Percentiles rank a stretch among this genome's conserved stretches.
phyloP scores from a whole-genome alignment of 352 stramenopile species.

The Pythium myriotylum region DNA sequence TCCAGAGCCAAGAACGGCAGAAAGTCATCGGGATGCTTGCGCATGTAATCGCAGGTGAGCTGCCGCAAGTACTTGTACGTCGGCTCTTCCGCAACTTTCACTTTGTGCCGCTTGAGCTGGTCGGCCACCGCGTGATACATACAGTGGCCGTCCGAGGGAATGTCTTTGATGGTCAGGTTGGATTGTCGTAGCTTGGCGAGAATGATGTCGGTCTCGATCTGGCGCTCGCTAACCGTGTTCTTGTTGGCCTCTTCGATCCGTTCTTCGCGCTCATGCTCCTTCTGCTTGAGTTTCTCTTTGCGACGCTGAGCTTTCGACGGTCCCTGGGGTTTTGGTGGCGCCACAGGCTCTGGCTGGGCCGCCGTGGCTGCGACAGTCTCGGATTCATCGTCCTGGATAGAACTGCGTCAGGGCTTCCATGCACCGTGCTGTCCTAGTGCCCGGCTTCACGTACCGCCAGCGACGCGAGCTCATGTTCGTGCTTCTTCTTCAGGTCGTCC shows the following conservation, averaged over 20 bases:
- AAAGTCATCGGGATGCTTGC: constrained; percentile 89
- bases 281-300: constrained; percentile 75
- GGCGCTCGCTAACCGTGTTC: constrained; percentile 74
- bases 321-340: constrained; percentile 33
- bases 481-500: constrained; percentile 49
- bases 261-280: constrained; percentile 72
- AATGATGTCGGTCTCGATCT: constrained; percentile 84
- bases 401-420: background rate
- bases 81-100: constrained; percentile 33
- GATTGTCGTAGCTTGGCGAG: constrained; percentile 51
- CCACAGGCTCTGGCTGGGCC: constrained; percentile 2
- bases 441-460: constrained; percentile 25
- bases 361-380: constrained; percentile 1
- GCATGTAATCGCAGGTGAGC: constrained; percentile 82
- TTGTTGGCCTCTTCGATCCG: constrained; percentile 81
- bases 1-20: constrained; percentile 89
- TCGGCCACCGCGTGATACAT: constrained; percentile 96
- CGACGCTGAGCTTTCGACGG: constrained; percentile 74
- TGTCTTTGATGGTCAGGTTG: constrained; percentile 88
- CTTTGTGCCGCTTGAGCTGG: constrained; percentile 78
- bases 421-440: no score
- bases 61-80: constrained; percentile 71
- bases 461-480: constrained; percentile 51
- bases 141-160: constrained; percentile 97
- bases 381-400: constrained; percentile 15